Percentiles rank a stretch among this genome's conserved stretches.
Evolutionary conservation across 768 basidiomycete species (phyloP).

Genomic region (Lanmaoa pseudosensibilis): DNA sequence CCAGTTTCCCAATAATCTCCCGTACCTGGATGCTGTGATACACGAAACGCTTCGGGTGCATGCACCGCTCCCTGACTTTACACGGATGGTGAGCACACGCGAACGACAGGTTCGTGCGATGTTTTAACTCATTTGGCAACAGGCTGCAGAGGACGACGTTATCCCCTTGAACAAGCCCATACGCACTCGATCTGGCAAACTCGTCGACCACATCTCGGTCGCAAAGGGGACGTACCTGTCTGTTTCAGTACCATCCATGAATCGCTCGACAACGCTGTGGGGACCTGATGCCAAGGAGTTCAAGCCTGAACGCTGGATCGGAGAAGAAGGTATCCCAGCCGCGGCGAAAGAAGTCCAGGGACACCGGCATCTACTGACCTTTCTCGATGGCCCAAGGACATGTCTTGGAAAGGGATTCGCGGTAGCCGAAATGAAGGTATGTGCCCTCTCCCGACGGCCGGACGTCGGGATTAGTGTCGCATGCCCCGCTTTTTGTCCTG

Average conservation of each 20-base stretch:
- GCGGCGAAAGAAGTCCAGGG: conserved; percentile 29
- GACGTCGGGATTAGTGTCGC: background rate
- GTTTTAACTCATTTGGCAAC: background rate
- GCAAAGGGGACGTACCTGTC: conserved; percentile 47
- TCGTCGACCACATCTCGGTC: conserved; percentile 42
- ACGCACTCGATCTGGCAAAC: conserved; percentile 40
- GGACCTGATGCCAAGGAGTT: conserved; percentile 59
- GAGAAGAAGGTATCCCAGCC: conserved; percentile 26
- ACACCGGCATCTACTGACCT: background rate
- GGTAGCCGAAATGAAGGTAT: conserved; percentile 1
- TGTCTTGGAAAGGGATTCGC: conserved; percentile 15
- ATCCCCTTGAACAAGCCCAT: conserved; percentile 57
- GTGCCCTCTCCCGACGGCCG: background rate
- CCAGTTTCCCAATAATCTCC: conserved; percentile 48
- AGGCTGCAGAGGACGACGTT: conserved; percentile 54
- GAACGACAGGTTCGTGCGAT: background rate
- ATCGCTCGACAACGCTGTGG: conserved; percentile 57
- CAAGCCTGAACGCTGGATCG: conserved; percentile 65
- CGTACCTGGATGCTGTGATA: conserved; percentile 55
- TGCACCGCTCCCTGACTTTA: conserved; percentile 35
- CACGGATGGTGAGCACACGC: conserved; percentile 9
- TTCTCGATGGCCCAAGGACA: background rate
- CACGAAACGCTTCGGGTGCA: conserved; percentile 48
- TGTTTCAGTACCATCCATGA: conserved; percentile 46
- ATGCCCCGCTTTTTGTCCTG: too few species aligned